Conservation (phyloP, 768 basidiomycete species). For the Stropharia rugosoannulata region DNA sequence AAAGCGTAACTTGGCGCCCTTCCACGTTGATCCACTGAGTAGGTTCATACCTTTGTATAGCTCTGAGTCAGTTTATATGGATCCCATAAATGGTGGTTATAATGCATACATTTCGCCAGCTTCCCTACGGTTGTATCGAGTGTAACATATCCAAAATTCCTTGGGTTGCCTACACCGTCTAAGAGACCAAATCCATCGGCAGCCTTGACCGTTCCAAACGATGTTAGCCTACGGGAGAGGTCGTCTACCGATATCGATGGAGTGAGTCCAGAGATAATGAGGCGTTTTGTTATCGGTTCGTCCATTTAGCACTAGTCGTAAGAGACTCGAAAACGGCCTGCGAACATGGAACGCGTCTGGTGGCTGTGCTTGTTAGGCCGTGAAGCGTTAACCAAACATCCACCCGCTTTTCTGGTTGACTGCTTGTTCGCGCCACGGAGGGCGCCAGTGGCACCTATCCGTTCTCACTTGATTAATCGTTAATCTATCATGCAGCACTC, state of each 20-base stretch:
- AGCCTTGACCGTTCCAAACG: conserved; percentile 67
- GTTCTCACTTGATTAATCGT: background rate
- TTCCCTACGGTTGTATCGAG: conserved; percentile 61
- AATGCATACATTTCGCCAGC: conserved; percentile 60
- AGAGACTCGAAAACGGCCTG: too few relatives aligned
- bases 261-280: conserved; percentile 77
- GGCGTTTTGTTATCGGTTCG: conserved; percentile 48
- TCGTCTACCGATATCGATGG: conserved; percentile 58
- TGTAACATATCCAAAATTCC: conserved; percentile 75
- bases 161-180: conserved; percentile 64
- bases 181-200: conserved; percentile 68
- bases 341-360: background rate
- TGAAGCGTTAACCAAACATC: too few relatives aligned
- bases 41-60: conserved; percentile 58
- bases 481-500: conserved; percentile 35
- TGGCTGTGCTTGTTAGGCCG: conserved; percentile 19
- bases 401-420: conserved; percentile 5
- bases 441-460: background rate
- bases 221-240: conserved; percentile 54
- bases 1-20: conserved; percentile 80
- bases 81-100: background rate
- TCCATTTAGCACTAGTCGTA: conserved; percentile 14
- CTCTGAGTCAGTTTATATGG: conserved; percentile 4
- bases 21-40: conserved; percentile 83
- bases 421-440: background rate